Percentiles rank a stretch among this genome's conserved stretches.
Evolutionary conservation across 176 grass and related monocot genomes (phyloP).

Genomic region (Stipa capillata): DNA sequence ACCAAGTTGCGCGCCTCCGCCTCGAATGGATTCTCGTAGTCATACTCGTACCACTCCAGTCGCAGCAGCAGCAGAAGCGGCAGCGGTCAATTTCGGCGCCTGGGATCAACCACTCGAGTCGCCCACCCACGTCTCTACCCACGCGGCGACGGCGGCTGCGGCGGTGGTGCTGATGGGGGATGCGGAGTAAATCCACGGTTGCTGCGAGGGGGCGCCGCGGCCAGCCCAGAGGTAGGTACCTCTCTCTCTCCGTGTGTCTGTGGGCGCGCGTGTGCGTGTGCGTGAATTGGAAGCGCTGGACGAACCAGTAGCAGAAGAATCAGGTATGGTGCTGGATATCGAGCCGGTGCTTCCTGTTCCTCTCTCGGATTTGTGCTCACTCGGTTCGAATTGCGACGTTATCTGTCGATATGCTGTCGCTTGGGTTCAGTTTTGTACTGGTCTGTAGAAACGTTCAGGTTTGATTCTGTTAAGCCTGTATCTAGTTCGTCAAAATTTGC

Average conservation of each 20-base stretch:
- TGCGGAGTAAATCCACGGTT: conserved; percentile 4
- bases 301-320: background rate
- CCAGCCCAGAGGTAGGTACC: background rate
- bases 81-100: conserved; percentile 15
- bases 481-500: background rate
- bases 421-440: background rate
- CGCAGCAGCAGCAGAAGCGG: background rate
- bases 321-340: background rate
- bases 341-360: too few relatives aligned
- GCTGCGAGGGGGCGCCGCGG: background rate
- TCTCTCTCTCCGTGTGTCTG: background rate
- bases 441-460: background rate
- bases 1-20: background rate
- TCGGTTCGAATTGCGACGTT: background rate
- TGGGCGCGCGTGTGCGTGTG: background rate
- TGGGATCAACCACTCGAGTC: conserved; percentile 10
- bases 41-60: too few relatives aligned
- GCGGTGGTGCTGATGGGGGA: background rate
- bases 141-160: background rate
- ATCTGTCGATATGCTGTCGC: background rate
- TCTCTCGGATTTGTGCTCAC: background rate
- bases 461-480: background rate
- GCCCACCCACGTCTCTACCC: conserved; percentile 21
- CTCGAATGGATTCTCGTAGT: too few relatives aligned
- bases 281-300: background rate